A percentile compares a stretch with the other conserved stretches of the same genome.
Evolutionary conservation across 768 basidiomycete species (phyloP).

Genomic region (Hortiboletus campestris): DNA sequence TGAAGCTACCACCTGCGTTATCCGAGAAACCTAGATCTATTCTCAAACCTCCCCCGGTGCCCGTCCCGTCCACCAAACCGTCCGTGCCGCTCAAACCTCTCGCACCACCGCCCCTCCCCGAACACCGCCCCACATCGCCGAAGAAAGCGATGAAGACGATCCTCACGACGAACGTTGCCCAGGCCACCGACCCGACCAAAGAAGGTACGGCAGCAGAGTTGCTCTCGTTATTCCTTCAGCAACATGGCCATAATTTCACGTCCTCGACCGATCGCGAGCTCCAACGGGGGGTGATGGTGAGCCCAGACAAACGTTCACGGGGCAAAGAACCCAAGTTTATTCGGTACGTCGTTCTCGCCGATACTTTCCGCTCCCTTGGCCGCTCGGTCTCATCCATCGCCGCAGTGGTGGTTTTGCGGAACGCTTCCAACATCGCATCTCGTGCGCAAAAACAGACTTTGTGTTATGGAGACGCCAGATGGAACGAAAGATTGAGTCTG

Average conservation of each 20-base stretch:
- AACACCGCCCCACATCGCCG: conserved; percentile 15
- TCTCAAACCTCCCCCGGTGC: conserved; percentile 29
- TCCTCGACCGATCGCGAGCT: conserved; percentile 37
- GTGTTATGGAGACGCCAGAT: conserved; percentile 54
- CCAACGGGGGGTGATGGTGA: conserved; percentile 53
- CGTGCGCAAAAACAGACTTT: conserved; percentile 44
- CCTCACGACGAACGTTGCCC: conserved; percentile 50
- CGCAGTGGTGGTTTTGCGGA: conserved; percentile 59
- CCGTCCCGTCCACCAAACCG: conserved; percentile 15
- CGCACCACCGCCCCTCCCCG: conserved; percentile 29
- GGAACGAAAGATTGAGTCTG: conserved; percentile 34
- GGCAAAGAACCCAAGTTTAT: conserved; percentile 45
- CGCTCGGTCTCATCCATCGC: neutral
- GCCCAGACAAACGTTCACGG: conserved; percentile 53
- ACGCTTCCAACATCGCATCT: conserved; percentile 42
- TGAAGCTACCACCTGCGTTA: conserved; percentile 5
- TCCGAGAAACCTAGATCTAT: conserved; percentile 22
- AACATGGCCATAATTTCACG: conserved; percentile 39
- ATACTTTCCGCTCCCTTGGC: too few relatives aligned
- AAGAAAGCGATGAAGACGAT: conserved; percentile 47
- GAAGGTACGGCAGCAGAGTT: conserved; percentile 51
- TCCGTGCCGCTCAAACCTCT: conserved; percentile 22
- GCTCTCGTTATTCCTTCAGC: conserved; percentile 51
- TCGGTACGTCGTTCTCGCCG: conserved; percentile 37
- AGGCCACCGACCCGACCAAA: conserved; percentile 50